These are phyloP conservation scores for Globisporangium radiosum DNA, from an alignment of 352 stramenopile genomes.

Conservation along the genomic window DNA sequence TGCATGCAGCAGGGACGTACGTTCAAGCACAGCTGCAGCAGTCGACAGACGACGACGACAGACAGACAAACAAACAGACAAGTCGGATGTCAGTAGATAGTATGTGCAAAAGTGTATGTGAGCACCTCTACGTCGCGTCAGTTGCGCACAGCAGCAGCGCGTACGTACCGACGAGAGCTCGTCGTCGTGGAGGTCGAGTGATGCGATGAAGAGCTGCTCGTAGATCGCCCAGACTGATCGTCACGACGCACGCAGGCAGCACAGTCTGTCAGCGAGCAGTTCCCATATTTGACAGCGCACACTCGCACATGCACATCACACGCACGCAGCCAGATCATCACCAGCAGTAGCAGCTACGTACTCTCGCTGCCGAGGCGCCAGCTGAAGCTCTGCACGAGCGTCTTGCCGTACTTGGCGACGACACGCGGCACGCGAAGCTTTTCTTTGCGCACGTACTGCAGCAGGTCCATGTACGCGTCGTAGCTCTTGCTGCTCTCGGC, in stretches of 20 bases:
- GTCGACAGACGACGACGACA: slow-evolving; percentile 7
- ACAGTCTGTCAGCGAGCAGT: neutral
- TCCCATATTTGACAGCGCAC: neutral
- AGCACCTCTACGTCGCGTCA: neutral
- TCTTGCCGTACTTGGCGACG: slow-evolving; percentile 28
- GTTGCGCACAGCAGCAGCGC: neutral
- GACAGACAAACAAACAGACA: neutral
- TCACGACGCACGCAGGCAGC: neutral
- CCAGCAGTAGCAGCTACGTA: slow-evolving; percentile 11
- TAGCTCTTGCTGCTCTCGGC: slow-evolving; percentile 25
- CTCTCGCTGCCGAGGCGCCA: slow-evolving; percentile 46
- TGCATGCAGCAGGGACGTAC: neutral
- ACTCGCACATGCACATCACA: neutral
- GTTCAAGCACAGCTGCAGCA: slow-evolving; percentile 9
- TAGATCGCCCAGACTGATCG: slow-evolving; percentile 51
- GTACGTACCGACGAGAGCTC: slow-evolving; percentile 28
- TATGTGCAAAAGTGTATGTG: neutral
- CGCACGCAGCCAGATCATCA: slow-evolving; percentile 4
- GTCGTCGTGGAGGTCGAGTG: slow-evolving; percentile 55
- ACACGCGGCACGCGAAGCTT: slow-evolving; percentile 42
- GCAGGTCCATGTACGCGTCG: slow-evolving; percentile 34
- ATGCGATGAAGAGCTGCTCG: slow-evolving; percentile 59
- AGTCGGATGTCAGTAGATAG: too few species aligned
- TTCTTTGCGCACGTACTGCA: slow-evolving; percentile 50
- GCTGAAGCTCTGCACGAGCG: slow-evolving; percentile 44